Evolutionary conservation across 108 stramenopile species (phyloP).

Genomic region (Chaetoceros muelleri): DNA sequence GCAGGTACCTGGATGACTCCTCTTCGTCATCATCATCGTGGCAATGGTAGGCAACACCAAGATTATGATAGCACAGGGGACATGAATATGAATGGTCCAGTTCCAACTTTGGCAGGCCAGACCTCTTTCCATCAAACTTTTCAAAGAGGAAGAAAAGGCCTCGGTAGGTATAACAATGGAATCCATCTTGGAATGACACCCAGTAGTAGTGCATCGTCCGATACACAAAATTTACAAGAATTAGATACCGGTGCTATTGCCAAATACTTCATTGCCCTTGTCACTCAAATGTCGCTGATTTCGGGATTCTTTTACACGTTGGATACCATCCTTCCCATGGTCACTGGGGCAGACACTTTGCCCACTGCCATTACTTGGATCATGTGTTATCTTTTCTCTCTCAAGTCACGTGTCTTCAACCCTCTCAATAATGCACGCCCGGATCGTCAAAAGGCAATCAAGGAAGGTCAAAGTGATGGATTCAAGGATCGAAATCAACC

Average conservation of each 20-base stretch:
- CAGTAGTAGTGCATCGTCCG: neutral
- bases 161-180: no score
- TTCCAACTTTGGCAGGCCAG: no score
- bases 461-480: constrained; percentile 17
- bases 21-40: no score
- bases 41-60: no score
- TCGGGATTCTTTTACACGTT: constrained; percentile 16
- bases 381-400: constrained; percentile 26
- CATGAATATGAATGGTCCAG: no score
- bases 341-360: constrained; percentile 10
- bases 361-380: constrained; percentile 23
- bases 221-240: neutral
- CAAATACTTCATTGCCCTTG: constrained; percentile 28
- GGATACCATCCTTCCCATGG: constrained; percentile 24
- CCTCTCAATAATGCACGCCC: constrained; percentile 45
- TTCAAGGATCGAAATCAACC: constrained; percentile 60
- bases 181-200: no score
- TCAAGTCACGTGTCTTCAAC: constrained; percentile 44
- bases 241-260: constrained; percentile 27
- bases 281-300: constrained; percentile 30
- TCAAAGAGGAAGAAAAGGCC: no score
- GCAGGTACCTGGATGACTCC: no score
- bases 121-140: no score
- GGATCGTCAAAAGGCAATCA: constrained; percentile 18
- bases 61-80: no score